phyloP scores from a whole-genome alignment of 768 basidiomycete species.

The Collybiopsis confluens region DNA sequence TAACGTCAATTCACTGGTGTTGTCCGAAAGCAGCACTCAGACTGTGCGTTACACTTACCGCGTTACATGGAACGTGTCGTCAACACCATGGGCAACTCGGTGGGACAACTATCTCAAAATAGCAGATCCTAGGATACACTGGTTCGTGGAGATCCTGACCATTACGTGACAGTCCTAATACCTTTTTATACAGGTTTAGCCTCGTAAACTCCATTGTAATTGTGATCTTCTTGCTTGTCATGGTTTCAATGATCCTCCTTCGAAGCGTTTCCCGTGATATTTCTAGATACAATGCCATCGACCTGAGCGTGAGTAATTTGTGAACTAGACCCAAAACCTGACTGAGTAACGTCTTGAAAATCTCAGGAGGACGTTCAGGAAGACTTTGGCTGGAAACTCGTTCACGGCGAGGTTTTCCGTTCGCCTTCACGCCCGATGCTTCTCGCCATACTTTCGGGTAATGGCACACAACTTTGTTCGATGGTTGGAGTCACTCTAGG shows the following conservation, averaged over 20 bases:
- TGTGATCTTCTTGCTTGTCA: conserved; percentile 83
- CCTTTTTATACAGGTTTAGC: conserved; percentile 47
- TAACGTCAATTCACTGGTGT: conserved; percentile 40
- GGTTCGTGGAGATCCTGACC: conserved; percentile 31
- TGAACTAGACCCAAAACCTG: background rate
- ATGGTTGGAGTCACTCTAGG: conserved; percentile 89
- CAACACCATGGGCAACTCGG: conserved; percentile 87
- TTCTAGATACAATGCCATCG: conserved; percentile 91
- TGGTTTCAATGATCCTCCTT: conserved; percentile 90
- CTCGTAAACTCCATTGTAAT: conserved; percentile 91
- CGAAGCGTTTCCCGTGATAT: conserved; percentile 90
- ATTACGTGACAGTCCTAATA: background rate
- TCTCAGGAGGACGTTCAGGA: conserved; percentile 90
- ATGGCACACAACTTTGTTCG: conserved; percentile 77
- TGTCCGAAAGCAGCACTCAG: conserved; percentile 59
- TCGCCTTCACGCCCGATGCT: conserved; percentile 72
- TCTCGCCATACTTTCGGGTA: conserved; percentile 85
- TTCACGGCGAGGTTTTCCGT: conserved; percentile 95
- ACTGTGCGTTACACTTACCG: conserved; percentile 82
- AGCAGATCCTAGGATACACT: conserved; percentile 91
- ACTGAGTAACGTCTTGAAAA: background rate
- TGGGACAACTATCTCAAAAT: conserved; percentile 98
- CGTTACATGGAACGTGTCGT: conserved; percentile 83
- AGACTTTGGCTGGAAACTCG: conserved; percentile 98
- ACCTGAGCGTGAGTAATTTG: conserved; percentile 64